phyloP scores from a whole-genome alignment of 306 rosid genomes.

The Castanea crenata region DNA sequence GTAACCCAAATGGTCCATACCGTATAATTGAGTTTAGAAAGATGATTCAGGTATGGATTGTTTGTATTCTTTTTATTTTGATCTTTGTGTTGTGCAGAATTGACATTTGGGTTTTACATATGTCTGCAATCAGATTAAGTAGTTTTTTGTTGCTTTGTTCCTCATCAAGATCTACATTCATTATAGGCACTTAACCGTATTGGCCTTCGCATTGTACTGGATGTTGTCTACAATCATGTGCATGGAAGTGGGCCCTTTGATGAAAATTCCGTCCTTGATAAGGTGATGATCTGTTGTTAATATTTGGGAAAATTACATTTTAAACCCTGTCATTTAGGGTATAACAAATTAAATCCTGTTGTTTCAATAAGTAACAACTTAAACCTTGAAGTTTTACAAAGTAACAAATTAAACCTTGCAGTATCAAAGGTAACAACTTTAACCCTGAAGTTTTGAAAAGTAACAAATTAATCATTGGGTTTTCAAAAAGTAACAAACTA shows the following conservation, averaged over 20 bases:
- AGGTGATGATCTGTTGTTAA: conserved; percentile 44
- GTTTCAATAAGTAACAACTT: no score
- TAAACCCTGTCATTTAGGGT: no score
- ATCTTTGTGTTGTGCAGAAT: conserved; percentile 7
- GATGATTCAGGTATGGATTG: conserved; percentile 78
- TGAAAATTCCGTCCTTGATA: conserved; percentile 85
- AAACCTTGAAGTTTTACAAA: no score
- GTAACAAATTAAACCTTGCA: no score
- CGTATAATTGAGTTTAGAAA: conserved; percentile 80
- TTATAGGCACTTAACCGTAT: conserved; percentile 76
- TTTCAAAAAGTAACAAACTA: no score
- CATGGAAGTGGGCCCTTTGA: conserved; percentile 80
- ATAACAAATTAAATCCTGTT: no score
- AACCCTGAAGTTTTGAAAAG: no score
- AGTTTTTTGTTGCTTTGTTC: conserved; percentile 11
- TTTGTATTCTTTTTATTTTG: conserved; percentile 8
- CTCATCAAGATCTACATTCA: conserved; percentile 18
- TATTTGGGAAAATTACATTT: not conserved
- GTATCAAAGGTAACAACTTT: no score
- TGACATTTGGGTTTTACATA: not conserved
- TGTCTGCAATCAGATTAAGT: conserved; percentile 9
- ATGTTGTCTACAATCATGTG: conserved; percentile 90
- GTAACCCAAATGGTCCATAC: conserved; percentile 70
- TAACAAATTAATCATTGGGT: no score
- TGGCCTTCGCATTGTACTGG: conserved; percentile 84